These are phyloP conservation scores for Gonium pectorale DNA, from an alignment of 139 green algal species.

Conservation along the genomic window DNA sequence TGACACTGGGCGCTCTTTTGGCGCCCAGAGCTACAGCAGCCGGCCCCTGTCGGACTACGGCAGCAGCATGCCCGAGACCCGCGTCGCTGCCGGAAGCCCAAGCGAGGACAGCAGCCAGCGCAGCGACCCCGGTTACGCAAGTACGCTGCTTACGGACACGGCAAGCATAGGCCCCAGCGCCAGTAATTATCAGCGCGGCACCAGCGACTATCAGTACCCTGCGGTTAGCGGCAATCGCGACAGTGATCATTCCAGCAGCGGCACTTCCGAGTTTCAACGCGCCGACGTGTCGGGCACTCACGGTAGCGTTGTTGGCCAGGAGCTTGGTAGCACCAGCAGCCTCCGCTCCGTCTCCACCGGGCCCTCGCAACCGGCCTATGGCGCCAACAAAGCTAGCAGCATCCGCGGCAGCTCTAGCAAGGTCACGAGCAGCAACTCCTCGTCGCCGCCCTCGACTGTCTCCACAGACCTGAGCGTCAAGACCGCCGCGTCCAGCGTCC, in stretches of 20 bases:
- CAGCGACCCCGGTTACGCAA: not conserved
- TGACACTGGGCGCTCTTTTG: not conserved
- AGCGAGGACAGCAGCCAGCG: not conserved
- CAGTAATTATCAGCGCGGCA: not conserved
- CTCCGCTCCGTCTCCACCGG: no score
- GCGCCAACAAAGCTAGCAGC: not conserved
- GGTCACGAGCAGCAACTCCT: not conserved
- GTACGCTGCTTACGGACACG: no score
- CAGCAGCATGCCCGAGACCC: not conserved
- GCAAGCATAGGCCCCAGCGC: no score
- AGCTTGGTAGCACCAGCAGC: not conserved
- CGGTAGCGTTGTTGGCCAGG: not conserved
- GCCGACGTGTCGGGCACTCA: not conserved
- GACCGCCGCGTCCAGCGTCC: not conserved
- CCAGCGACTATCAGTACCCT: not conserved
- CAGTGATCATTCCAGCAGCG: not conserved
- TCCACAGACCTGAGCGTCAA: not conserved
- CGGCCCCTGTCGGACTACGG: no score
- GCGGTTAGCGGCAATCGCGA: not conserved
- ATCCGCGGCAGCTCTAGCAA: not conserved
- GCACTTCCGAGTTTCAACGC: not conserved
- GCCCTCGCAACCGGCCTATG: not conserved
- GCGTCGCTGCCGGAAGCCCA: not conserved
- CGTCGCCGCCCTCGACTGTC: not conserved
- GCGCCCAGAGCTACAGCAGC: not conserved